Conservation (phyloP, 1,284 basidiomycete species). For the Sporisorium exsertum region DNA sequence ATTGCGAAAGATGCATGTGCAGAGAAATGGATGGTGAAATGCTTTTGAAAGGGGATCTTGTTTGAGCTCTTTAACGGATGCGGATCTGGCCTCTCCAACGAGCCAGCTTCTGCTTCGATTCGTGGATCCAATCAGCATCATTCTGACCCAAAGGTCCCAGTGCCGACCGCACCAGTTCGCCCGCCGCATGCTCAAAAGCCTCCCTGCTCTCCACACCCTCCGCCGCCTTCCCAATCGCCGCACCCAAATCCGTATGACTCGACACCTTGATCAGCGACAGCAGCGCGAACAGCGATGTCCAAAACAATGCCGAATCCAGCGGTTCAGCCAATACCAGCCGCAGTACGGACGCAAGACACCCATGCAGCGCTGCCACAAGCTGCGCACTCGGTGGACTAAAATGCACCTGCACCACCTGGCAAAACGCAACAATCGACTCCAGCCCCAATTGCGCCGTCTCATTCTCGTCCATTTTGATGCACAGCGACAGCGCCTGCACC, state of each 20-base stretch:
- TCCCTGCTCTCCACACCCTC: constrained; percentile 17
- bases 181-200: constrained; percentile 22
- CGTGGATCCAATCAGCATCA: constrained; percentile 46
- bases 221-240: constrained; percentile 9
- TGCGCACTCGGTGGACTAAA: constrained; percentile 8
- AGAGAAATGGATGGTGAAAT: neutral
- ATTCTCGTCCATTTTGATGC: constrained; percentile 47
- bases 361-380: constrained; percentile 21
- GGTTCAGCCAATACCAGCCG: constrained; percentile 33
- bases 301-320: constrained; percentile 32
- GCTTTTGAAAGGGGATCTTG: neutral
- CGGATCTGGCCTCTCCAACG: constrained; percentile 38
- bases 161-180: constrained; percentile 29
- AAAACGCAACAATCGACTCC: constrained; percentile 38
- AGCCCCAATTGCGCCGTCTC: constrained; percentile 37
- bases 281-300: constrained; percentile 30
- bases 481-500: constrained; percentile 35
- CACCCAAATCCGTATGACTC: constrained; percentile 18
- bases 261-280: constrained; percentile 32
- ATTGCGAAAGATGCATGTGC: constrained; percentile 16
- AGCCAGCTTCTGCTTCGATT: constrained; percentile 26
- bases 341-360: constrained; percentile 11
- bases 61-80: constrained; percentile 12
- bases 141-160: constrained; percentile 16
- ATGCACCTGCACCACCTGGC: constrained; percentile 20